These are phyloP conservation scores for Colletotrichum caudatum DNA, from an alignment of 2,329 filamentous ascomycete genomes.

Conservation along the genomic window DNA sequence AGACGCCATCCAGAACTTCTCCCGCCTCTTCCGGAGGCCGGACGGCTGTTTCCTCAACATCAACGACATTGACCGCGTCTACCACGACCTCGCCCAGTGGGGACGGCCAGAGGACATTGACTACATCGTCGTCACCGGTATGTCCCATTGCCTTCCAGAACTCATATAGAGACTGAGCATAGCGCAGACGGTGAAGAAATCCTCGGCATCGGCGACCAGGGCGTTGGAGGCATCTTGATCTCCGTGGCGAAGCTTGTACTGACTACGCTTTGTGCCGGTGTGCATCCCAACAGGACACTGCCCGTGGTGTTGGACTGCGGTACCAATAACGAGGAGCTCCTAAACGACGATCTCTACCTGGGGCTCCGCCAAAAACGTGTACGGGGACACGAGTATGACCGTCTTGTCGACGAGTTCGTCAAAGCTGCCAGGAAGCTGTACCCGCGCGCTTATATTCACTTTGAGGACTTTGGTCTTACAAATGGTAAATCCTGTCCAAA, in stretches of 20 bases:
- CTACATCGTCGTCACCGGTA: constrained; percentile 87
- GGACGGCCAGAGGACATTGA: constrained; percentile 81
- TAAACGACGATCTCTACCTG: constrained; percentile 83
- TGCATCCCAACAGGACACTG: constrained; percentile 82
- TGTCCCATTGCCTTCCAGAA: constrained; percentile 43
- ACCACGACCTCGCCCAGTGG: constrained; percentile 76
- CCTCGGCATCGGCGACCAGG: constrained; percentile 89
- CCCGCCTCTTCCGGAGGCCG: constrained; percentile 79
- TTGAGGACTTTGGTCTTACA: constrained; percentile 85
- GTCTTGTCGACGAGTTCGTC: constrained; percentile 82
- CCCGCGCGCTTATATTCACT: constrained; percentile 86
- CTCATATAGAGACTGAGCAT: constrained; percentile 38
- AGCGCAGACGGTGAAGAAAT: constrained; percentile 73
- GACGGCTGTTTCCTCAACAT: constrained; percentile 88
- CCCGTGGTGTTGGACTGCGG: constrained; percentile 89
- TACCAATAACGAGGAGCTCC: constrained; percentile 81
- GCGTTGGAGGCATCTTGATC: constrained; percentile 86
- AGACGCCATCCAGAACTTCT: constrained; percentile 88
- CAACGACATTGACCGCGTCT: constrained; percentile 73
- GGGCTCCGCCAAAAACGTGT: constrained; percentile 76
- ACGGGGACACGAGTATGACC: constrained; percentile 78
- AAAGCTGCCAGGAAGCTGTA: constrained; percentile 75
- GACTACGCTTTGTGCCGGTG: constrained; percentile 87
- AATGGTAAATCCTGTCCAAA: constrained; percentile 64
- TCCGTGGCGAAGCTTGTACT: constrained; percentile 85